These are phyloP conservation scores for Diplodia seriata DNA, from an alignment of 2,329 filamentous ascomycete species.

Conservation along the genomic window DNA sequence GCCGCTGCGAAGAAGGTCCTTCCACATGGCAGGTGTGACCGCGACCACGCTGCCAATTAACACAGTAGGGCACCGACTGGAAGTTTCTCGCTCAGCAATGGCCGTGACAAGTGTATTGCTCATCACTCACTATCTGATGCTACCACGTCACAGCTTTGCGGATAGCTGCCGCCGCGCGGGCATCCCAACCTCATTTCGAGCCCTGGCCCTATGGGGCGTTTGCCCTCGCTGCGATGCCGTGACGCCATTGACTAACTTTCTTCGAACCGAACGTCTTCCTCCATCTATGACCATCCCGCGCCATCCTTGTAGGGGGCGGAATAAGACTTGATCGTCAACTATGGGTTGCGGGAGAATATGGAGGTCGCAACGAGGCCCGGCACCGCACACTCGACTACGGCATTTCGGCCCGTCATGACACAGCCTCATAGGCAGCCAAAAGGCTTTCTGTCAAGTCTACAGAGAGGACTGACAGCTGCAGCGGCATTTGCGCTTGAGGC, in stretches of 20 bases:
- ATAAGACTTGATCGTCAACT: neutral
- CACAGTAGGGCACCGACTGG: neutral
- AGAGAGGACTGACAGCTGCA: neutral
- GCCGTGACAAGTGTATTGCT: neutral
- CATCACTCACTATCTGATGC: neutral
- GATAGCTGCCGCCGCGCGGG: neutral
- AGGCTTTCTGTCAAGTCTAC: neutral
- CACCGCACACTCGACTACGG: no score
- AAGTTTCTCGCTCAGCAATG: neutral
- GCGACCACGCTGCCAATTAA: neutral
- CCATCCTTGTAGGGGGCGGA: neutral
- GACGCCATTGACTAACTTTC: neutral
- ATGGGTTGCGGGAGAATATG: neutral
- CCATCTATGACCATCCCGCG: neutral
- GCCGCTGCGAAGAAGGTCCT: constrained; percentile 1
- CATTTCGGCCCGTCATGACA: no score
- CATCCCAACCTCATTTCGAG: neutral
- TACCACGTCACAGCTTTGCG: neutral
- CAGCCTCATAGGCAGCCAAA: neutral
- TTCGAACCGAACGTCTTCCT: neutral
- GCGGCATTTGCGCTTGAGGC: neutral
- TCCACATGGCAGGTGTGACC: neutral
- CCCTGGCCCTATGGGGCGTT: neutral
- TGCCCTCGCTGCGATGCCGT: neutral
- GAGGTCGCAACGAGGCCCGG: no score